Evolutionary conservation across 805 yeast genomes (phyloP), one percentile per base, ranked within the genome.

Genomic region (Dipodascus geniculatus): DNA sequence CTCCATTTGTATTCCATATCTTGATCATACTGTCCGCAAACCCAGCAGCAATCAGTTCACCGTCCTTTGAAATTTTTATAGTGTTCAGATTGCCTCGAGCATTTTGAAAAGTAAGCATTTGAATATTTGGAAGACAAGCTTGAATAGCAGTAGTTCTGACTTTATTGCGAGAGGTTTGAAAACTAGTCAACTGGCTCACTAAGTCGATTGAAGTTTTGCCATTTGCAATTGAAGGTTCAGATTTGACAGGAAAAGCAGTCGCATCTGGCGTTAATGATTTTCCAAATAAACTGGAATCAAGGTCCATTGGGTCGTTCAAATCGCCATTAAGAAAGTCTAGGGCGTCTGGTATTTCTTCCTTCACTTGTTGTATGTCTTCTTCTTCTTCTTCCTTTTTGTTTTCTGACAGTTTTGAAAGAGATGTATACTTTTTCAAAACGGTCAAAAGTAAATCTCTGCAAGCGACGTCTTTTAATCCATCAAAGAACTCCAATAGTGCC

Each of bases 81-180:
- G 88, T 80, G 8, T 91, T 85, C 75, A 90, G 72, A 57, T 85
- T 91, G 58, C 83, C 82, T 64, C 86, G 83, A 8, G 96, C 85
- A 68, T 90, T 90, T 72, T 90, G 97, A 71, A 90, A 88, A 1
- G 96, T 89, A 71, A 89, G 90, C 95, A 88, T 86, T 68, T 96
- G 89, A 31, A 89, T 95, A 51, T 93, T 84, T 22, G 97, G 97
- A 22, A 89, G 78, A 19, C 87, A 74, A 2, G 91, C 84, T 68
- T 85, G 95, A 31, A 79, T 68, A 3, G 82, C 74, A 23, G 58
- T 84, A 51, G 88, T 65, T 59, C 73, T 77, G 55, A 89, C 79
- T 57, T 83, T 79, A 33, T 84, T 79, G 56, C 95, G 74, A 9
- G 89, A 79, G 66, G 89, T 38, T 38, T 38, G 44, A 38, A 38